Evolutionary conservation across 768 basidiomycete genomes (phyloP).

Genomic region (Leccinum subgranulosum): DNA sequence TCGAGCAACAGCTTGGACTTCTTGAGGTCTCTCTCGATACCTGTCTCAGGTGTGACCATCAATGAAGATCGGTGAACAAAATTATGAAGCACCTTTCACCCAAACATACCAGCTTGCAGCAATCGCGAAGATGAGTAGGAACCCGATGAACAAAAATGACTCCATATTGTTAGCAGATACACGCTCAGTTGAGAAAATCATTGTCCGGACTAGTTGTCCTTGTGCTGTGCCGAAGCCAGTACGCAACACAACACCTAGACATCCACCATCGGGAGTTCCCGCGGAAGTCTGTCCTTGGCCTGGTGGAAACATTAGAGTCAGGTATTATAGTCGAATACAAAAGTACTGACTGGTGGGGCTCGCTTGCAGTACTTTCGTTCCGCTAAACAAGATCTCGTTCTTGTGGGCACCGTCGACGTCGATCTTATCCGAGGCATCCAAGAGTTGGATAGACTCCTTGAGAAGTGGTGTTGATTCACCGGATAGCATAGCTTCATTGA

Average conservation of each 20-base stretch:
- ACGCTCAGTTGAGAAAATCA: conserved; percentile 98
- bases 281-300: conserved; percentile 38
- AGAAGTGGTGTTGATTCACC: conserved; percentile 97
- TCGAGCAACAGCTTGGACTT: conserved; percentile 94
- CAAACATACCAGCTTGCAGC: conserved; percentile 99
- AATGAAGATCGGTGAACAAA: not conserved
- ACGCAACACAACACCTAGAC: conserved; percentile 86
- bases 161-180: conserved; percentile 96
- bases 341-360: conserved; percentile 37
- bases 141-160: conserved; percentile 96
- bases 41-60: conserved; percentile 36
- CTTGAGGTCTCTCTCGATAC: conserved; percentile 88
- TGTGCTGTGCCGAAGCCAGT: conserved; percentile 98
- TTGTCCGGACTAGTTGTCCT: conserved; percentile 94
- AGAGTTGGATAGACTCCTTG: conserved; percentile 90
- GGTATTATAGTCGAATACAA: not conserved
- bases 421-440: conserved; percentile 69
- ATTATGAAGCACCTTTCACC: conserved; percentile 71
- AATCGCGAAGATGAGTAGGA: conserved; percentile 95
- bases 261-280: conserved; percentile 86
- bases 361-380: conserved; percentile 95
- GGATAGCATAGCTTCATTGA: conserved; percentile 99
- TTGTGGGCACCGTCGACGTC: conserved; percentile 88
- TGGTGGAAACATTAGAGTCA: conserved; percentile 3
- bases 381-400: conserved; percentile 87